Evolutionary conservation across 495 filamentous ascomycete species (phyloP).

Genomic region (Poronia punctata): DNA sequence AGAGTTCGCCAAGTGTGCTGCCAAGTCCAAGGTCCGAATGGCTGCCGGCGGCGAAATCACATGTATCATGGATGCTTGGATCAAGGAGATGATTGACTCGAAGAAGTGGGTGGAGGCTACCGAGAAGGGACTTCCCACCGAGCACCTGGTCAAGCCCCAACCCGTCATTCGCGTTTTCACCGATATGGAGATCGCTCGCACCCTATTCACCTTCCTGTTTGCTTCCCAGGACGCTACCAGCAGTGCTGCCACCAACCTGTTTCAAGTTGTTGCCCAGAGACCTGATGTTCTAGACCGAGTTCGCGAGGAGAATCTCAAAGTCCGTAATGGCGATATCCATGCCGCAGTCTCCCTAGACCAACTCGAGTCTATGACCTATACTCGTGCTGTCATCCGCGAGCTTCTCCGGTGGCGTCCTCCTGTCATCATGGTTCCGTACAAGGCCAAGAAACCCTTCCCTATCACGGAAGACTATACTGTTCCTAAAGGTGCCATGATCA

Average conservation of each 20-base stretch:
- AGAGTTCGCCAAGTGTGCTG: slow-evolving; percentile 86
- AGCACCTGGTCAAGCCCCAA: slow-evolving; percentile 68
- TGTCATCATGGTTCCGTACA: slow-evolving; percentile 95
- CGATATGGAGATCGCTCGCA: slow-evolving; percentile 90
- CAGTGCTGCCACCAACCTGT: slow-evolving; percentile 87
- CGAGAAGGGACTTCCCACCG: slow-evolving; percentile 58
- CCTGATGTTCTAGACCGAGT: slow-evolving; percentile 86
- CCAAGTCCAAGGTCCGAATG: slow-evolving; percentile 90
- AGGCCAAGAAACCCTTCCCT: slow-evolving; percentile 92
- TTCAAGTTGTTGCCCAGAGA: slow-evolving; percentile 90
- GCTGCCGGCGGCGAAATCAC: slow-evolving; percentile 77
- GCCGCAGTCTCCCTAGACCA: slow-evolving; percentile 70
- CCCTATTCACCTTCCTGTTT: slow-evolving; percentile 95
- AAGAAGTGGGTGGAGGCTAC: slow-evolving; percentile 66
- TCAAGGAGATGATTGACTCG: slow-evolving; percentile 76
- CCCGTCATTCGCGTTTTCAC: slow-evolving; percentile 79
- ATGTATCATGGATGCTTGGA: slow-evolving; percentile 94
- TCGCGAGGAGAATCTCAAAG: slow-evolving; percentile 79
- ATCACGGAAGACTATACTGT: slow-evolving; percentile 82
- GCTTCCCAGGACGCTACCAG: slow-evolving; percentile 96
- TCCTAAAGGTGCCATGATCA: slow-evolving; percentile 89
- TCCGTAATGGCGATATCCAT: slow-evolving; percentile 70
- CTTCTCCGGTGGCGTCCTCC: slow-evolving; percentile 91
- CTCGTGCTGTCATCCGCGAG: slow-evolving; percentile 89
- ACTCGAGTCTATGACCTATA: slow-evolving; percentile 83